Evolutionary conservation across 495 filamentous ascomycete species (phyloP), one percentile per base, ranked within the genome.

Genomic region (Xylaria nigripes): DNA sequence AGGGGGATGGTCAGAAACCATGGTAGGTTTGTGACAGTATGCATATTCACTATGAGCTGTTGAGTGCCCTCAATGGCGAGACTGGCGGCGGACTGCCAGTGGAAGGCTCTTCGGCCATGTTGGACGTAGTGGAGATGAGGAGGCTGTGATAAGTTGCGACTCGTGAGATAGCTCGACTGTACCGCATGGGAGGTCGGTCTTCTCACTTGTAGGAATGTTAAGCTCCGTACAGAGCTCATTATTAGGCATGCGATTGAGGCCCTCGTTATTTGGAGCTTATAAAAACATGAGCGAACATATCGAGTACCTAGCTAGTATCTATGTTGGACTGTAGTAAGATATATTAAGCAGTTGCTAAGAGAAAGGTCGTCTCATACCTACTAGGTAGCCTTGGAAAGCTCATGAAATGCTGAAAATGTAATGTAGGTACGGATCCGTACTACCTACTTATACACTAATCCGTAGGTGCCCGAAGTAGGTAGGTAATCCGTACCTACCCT

Each of bases 1-100:
- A 87, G 72, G 0, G 90, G 89, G 49, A 95, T 79, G 23, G 81
- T 77, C 8, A 79, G 60, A 45, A 67, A 81, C 89, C 89, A 95
- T 55, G 89, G 80, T 2, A 86, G 75, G 43, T 74, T 71, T 23
- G 78, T 80, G 58, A 71, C 13, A 27, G 62, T 59, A 65, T 93
- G 89, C 2, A 91, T 60, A 41, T 68, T 60, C n/a, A 82, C 70
- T 46, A 93, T 70, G 41, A 84, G 61, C 47, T 69, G 61, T 29
- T 83, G 75, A 16, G 85, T 76, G 54, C 68, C 60, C 30, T 76
- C 65, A 42, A 85, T 48, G 29, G 72, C 66, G 19, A 42, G 19
- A 40, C 22, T 16, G 30, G 45, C 30, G 30, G 29, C 18, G 10
- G 54, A 38, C n/a, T 57, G 47, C 47, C 54, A 57, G 21, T 55